Base-by-base conservation (phyloP, 2,329 filamentous ascomycete genomes). In the Sclerotinia borealis region DNA sequence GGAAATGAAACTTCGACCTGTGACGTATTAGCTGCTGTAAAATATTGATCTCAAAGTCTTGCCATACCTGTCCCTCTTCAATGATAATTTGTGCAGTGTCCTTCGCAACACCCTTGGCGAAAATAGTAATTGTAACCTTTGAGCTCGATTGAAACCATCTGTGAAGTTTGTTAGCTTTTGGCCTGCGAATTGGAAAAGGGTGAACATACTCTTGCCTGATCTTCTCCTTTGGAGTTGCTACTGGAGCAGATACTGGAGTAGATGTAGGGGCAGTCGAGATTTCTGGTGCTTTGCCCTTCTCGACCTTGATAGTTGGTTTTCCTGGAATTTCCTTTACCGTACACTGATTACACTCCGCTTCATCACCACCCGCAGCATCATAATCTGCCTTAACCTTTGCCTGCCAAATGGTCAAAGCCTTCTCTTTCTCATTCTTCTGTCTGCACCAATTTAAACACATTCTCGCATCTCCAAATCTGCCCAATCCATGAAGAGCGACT, bases 391-490 rank as follows among this genome's bases (percentile, higher is more conserved):
- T 76, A 25, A 83, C 74, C 76, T 87, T 88, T 37, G 77, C 76
- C 66, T 79, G 76, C 86, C 86, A 89, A 62, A 88, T 83, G 1
- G 77, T 77, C 58, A 85, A 65, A 25, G 75, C 78, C 71, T 81
- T 80, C 70, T 82, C 79, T 68, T 84, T 77, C n/a, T 75, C 74
- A 61, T 82, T 80, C 60, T 82, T 76, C 69, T 81, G 81, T 65
- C 78, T 79, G 47, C 65, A 77, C 80, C 85, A 87, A 22, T 80
- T 79, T 25, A 93, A 85, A 67, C 93, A 85, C 68, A 86, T 83
- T 64, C 87, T 83, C 0, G 92, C 88, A 76, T 97, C 89, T 4
- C 88, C 92, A 70, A 86, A 91, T 60, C 85, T 82, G 39, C 84
- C 85, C 47, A 92, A 79, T 55, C 87, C 84, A 75, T 86, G 90